Evolutionary conservation across 2,329 filamentous ascomycete genomes (phyloP), one percentile per base, ranked within the genome.

Genomic region (Fusarium dimerum): DNA sequence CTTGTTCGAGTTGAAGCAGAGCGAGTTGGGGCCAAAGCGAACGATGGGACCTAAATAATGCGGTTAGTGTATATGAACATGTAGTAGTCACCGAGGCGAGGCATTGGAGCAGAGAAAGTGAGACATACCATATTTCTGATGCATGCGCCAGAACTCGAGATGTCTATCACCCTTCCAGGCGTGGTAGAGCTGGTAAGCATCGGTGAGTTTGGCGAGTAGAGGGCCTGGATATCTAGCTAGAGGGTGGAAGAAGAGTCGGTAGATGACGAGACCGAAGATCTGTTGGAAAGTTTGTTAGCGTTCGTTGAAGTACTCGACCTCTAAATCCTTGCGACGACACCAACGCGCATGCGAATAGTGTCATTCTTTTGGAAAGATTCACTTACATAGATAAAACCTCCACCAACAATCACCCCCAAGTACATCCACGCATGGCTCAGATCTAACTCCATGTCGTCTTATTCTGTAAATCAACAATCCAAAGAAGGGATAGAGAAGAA

Each of bases 11-110:
- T 94, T 93, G 74, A 95, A 83, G 1, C 86, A 90, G 40, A 96
- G 74, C 54, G 83, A 84, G 70, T 91, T 90, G 42, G 90, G 90
- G 0, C 88, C 88, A 59, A 88, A 89, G 29, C 90, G 88, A n/a
- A 93, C 87, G 46, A 85, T 70, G n/a, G 77, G 74, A 61, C 84
- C 82, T 84, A 17, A 5, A n/a, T 6, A 10, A 10, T 16, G 10
- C 3, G 43, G 44, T 55, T 40, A 59, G 48, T 36, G 17, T 47
- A 30, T 13, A 17, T 17, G 11, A 29, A 13, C 16, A 5, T 30
- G 2, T 10, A n/a, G n/a, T 40, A 15, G 16, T 29, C 12, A n/a
- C n/a, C n/a, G n/a, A n/a, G n/a, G n/a, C n/a, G 20, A 26, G 20
- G 20, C 20, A 26, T 26, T 26, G 20, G 4, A 26, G 20, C 20